Evolutionary conservation across 176 grass and related monocot genomes (phyloP).

Genomic region (Avena eriantha): DNA sequence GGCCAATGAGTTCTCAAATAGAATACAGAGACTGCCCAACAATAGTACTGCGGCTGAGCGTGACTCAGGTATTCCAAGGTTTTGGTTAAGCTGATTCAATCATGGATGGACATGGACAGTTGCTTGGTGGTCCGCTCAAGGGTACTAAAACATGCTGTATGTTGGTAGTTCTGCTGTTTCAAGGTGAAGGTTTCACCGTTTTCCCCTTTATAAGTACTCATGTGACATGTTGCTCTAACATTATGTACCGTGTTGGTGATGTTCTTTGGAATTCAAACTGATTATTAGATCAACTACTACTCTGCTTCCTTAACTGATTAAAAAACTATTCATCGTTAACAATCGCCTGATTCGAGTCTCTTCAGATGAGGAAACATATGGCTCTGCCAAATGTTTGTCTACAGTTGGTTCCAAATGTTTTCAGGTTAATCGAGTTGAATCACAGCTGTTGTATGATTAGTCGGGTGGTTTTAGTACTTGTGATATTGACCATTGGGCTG

Average conservation of each 20-base stretch:
- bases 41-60: conserved; percentile 61
- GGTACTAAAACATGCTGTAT: conserved; percentile 24
- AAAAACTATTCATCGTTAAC: background rate
- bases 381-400: background rate
- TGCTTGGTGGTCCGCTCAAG: conserved; percentile 35
- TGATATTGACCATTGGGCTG: conserved; percentile 3
- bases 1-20: conserved; percentile 90
- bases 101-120: background rate
- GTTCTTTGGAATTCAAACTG: conserved; percentile 1
- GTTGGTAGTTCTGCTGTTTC: background rate
- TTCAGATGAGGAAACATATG: background rate
- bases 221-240: conserved; percentile 16
- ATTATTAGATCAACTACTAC: background rate
- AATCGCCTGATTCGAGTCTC: background rate
- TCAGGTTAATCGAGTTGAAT: background rate
- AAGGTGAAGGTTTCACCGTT: background rate
- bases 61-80: conserved; percentile 60
- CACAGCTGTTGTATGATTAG: too few species aligned
- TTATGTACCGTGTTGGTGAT: background rate
- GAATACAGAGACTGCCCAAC: conserved; percentile 91
- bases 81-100: conserved; percentile 75
- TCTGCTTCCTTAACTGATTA: background rate
- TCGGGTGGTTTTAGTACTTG: background rate
- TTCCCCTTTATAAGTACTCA: background rate
- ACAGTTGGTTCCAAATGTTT: background rate